Evolutionary conservation across 2,329 filamentous ascomycete genomes (phyloP).

Genomic region (Penicillium sp.): DNA sequence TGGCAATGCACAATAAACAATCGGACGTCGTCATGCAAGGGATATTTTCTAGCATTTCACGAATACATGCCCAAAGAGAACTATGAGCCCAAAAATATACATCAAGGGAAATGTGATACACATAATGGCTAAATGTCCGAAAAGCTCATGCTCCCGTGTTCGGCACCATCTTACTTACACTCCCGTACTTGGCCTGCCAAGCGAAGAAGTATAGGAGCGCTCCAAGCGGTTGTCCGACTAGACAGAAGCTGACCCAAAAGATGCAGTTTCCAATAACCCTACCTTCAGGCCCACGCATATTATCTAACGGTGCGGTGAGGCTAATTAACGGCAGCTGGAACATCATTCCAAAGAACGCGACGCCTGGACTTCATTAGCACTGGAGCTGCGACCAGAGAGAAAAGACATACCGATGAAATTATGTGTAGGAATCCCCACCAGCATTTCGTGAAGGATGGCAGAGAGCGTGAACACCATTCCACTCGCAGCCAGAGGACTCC

Average conservation of each 20-base stretch:
- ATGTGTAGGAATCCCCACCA: slow-evolving; percentile 89
- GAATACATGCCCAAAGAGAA: not conserved
- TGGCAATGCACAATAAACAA: not conserved
- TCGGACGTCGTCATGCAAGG: not conserved
- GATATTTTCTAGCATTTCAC: not conserved
- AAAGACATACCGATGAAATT: slow-evolving; percentile 67
- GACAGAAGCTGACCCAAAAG: slow-evolving; percentile 93
- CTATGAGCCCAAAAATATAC: not conserved
- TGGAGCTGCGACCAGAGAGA: not conserved
- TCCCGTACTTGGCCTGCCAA: slow-evolving; percentile 96
- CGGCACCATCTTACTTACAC: slow-evolving; percentile 47
- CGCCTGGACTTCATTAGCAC: slow-evolving; percentile 46
- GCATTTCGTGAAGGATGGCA: slow-evolving; percentile 78
- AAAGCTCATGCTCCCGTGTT: not conserved
- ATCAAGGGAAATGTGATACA: not conserved
- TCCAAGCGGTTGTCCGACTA: slow-evolving; percentile 87
- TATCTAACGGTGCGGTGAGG: slow-evolving; percentile 69
- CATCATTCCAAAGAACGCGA: slow-evolving; percentile 91
- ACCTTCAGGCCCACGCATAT: slow-evolving; percentile 64
- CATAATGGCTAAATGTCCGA: not conserved
- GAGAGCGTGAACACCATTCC: slow-evolving; percentile 79
- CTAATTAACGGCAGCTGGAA: slow-evolving; percentile 81
- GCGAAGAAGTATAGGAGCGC: slow-evolving; percentile 93
- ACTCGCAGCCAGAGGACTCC: slow-evolving; percentile 61
- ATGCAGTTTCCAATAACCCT: slow-evolving; percentile 81